These are phyloP conservation scores for Lodderomyces oxycetoniae DNA, from an alignment of 1,139 yeast genomes.

Conservation along the genomic window DNA sequence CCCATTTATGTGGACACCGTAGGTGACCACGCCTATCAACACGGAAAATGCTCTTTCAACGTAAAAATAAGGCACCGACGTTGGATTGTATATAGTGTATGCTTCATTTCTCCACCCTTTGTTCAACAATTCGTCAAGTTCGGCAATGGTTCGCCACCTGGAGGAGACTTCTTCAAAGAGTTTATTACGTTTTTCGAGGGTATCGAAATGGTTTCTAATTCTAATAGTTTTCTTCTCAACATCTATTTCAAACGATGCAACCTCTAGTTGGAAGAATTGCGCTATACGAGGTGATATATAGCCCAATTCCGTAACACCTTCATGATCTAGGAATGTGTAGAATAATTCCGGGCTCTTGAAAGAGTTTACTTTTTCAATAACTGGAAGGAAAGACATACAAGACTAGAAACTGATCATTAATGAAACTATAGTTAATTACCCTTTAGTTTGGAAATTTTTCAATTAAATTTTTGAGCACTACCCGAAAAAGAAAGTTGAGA, in stretches of 20 bases:
- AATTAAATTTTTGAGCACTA: too few relatives aligned
- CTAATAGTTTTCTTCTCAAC: conserved; percentile 25
- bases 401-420: too few relatives aligned
- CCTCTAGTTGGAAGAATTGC: conserved; percentile 20
- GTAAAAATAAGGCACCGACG: conserved; percentile 52
- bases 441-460: neutral
- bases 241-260: conserved; percentile 32
- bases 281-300: conserved; percentile 48
- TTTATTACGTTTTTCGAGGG: conserved; percentile 43
- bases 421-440: too few relatives aligned
- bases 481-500: too few relatives aligned
- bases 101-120: conserved; percentile 88
- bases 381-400: conserved; percentile 14
- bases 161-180: conserved; percentile 43
- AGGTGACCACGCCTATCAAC: conserved; percentile 77
- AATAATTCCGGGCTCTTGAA: conserved; percentile 29
- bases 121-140: conserved; percentile 39
- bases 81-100: conserved; percentile 64
- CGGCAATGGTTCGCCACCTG: conserved; percentile 34
- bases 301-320: conserved; percentile 46
- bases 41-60: conserved; percentile 82
- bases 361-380: conserved; percentile 46
- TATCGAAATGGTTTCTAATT: conserved; percentile 34
- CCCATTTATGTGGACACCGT: conserved; percentile 86
- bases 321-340: conserved; percentile 47